Base-by-base conservation (phyloP, 441 rosid genomes). In the Omphalea diandra region DNA sequence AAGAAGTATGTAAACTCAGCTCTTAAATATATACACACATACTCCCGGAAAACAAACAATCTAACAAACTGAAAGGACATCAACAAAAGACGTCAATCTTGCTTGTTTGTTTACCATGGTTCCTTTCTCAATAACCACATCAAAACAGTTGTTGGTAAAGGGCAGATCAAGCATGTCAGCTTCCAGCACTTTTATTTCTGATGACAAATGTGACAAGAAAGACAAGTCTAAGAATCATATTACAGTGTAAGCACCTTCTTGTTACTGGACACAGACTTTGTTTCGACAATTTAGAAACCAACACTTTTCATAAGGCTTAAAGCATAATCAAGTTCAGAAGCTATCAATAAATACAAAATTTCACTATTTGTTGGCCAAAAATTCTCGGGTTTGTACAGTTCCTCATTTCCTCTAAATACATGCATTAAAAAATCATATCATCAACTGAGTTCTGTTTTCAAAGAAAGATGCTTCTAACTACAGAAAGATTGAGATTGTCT, bases 121-220 rank as follows among this genome's bases (percentile, higher is more conserved):
- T 75, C 97, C 96, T 89, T 94, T 94, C 93, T 94, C 98, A 80
- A 94, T 84, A 82, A 88, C 91, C 72, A 91, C 97, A 81, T 94
- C 94, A 76, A 90, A 91, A 80, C 72, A 83, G 72, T 82, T 83
- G 63, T 74, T 36, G 70, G 77, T 75, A 82, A 91, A 91, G 68
- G 97, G 97, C 71, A 94, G 93, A 75, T 86, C 87, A 72, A 91
- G 88, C 97, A 94, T 91, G 85, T 94, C 96, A 73, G 97, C 99
- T 81, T 91, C 88, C 91, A 86, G 68, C 85, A 94, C 97, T 80
- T 86, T 89, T 65, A 94, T 87, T 81, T 90, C 99, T 94, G 94
- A 76, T 69, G 59, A 73, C 73, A 71, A 61, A 83, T 70, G 54
- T 41, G n/a, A 71, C 63, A 66, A 76, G 47, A 61, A 65, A 63